A percentile compares a stretch with the other conserved stretches of the same genome.
Conservation (phyloP, 805 yeast species). For the Myxozyma vanderwaltii region DNA sequence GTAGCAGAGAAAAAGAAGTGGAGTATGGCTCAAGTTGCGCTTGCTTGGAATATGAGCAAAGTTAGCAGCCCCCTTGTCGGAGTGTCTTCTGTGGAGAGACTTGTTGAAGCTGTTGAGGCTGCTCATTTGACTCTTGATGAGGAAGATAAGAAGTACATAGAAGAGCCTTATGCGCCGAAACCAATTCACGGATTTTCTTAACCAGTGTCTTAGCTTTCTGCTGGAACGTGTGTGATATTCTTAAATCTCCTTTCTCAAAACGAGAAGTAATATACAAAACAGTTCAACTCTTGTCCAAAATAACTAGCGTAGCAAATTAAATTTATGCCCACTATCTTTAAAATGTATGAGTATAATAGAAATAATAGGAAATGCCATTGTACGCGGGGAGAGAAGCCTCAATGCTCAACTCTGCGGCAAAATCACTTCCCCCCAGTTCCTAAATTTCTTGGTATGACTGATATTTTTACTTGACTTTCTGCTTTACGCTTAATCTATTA, state of each 20-base stretch:
- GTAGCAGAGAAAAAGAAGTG: slow-evolving; percentile 51
- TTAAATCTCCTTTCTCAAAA: background rate
- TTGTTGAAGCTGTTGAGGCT: slow-evolving; percentile 55
- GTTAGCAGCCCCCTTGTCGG: slow-evolving; percentile 61
- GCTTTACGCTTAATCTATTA: too few relatives aligned
- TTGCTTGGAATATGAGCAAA: slow-evolving; percentile 57
- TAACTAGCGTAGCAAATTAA: too few relatives aligned
- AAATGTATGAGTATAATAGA: too few relatives aligned
- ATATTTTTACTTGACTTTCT: too few relatives aligned
- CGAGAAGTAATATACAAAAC: background rate
- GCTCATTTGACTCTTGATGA: slow-evolving; percentile 45
- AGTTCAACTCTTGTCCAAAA: too few relatives aligned
- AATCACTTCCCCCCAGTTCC: too few relatives aligned
- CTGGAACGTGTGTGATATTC: background rate
- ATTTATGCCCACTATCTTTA: too few relatives aligned
- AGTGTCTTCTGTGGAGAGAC: slow-evolving; percentile 50
- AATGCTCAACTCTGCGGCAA: too few relatives aligned
- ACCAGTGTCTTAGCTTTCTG: too few relatives aligned
- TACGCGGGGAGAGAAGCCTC: too few relatives aligned
- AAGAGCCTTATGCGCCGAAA: slow-evolving; percentile 39
- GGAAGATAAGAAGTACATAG: slow-evolving; percentile 40
- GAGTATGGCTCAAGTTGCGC: slow-evolving; percentile 55
- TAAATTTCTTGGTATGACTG: too few relatives aligned
- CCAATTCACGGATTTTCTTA: background rate
- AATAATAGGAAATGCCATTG: too few relatives aligned